Evolutionary conservation across 192 early-diverging fungal genomes (phyloP).

Genomic region (Coemansia sp.): DNA sequence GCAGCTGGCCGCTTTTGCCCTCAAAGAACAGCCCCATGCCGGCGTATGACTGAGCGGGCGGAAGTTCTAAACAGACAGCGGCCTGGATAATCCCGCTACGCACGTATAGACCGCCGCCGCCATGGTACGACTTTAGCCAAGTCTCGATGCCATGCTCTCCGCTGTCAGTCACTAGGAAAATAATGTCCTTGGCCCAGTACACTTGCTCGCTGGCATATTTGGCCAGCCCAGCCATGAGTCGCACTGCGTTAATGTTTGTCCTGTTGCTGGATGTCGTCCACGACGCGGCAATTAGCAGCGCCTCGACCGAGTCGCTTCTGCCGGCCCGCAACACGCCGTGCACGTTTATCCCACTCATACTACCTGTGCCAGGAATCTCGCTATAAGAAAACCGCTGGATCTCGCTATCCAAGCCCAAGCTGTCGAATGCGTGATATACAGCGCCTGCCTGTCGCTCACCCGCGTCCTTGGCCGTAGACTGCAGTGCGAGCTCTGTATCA

Average conservation of each 20-base stretch:
- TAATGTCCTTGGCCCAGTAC: slow-evolving; percentile 93
- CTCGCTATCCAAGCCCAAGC: slow-evolving; percentile 48
- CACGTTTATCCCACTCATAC: slow-evolving; percentile 66
- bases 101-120: slow-evolving; percentile 40
- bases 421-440: slow-evolving; percentile 20
- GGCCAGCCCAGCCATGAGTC: slow-evolving; percentile 47
- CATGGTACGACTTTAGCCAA: slow-evolving; percentile 92
- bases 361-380: slow-evolving; percentile 33
- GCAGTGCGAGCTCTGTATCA: slow-evolving; percentile 12
- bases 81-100: slow-evolving; percentile 84
- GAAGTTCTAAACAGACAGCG: slow-evolving; percentile 86
- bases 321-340: slow-evolving; percentile 83
- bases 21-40: slow-evolving; percentile 76
- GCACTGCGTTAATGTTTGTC: slow-evolving; percentile 33
- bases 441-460: slow-evolving; percentile 16
- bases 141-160: slow-evolving; percentile 75
- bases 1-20: slow-evolving; percentile 89
- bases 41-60: slow-evolving; percentile 59
- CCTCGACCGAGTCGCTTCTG: slow-evolving; percentile 86
- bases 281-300: slow-evolving; percentile 81
- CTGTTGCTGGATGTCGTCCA: slow-evolving; percentile 69
- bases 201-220: slow-evolving; percentile 59
- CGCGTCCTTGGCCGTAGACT: slow-evolving; percentile 1
- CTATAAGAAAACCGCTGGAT: slow-evolving; percentile 34
- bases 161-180: slow-evolving; percentile 83